A percentile compares a stretch with the other conserved stretches of the same genome.
Conservation (phyloP, 129 eudicot genomes). For the Erigeron canadensis region DNA sequence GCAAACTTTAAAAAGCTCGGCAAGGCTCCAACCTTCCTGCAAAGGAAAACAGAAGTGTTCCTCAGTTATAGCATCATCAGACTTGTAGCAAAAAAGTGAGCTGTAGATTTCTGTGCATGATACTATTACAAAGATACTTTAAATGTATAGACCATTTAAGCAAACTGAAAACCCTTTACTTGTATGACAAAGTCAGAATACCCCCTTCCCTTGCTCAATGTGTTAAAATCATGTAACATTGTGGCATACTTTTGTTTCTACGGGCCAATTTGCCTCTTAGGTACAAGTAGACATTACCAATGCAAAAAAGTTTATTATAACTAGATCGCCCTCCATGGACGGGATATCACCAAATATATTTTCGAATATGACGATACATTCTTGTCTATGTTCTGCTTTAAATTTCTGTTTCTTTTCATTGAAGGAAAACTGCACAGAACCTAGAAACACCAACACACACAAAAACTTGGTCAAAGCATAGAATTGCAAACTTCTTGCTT, state of each 20-base stretch:
- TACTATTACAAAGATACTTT: background rate
- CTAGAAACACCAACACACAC: constrained; percentile 41
- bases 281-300: constrained; percentile 50
- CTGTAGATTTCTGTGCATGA: background rate
- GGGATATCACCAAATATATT: constrained; percentile 62
- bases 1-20: constrained; percentile 70
- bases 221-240: background rate
- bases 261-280: background rate
- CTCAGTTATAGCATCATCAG: constrained; percentile 19
- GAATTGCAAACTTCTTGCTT: constrained; percentile 3
- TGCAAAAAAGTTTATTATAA: constrained; percentile 87
- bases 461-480: constrained; percentile 25
- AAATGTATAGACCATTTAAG: background rate
- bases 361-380: constrained; percentile 69
- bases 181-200: background rate
- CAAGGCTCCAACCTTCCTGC: constrained; percentile 99
- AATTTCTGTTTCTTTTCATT: constrained; percentile 52
- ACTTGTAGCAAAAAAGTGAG: constrained; percentile 11
- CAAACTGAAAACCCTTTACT: constrained; percentile 11
- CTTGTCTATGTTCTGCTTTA: constrained; percentile 68
- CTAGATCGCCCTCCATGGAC: constrained; percentile 56
- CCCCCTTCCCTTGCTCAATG: background rate
- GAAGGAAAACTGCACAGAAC: constrained; percentile 41
- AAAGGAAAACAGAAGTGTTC: constrained; percentile 12
- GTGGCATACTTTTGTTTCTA: background rate